Evolutionary conservation across 2,329 filamentous ascomycete genomes (phyloP), one percentile per base, ranked within the genome.

Genomic region (Lecanicillium sp.): DNA sequence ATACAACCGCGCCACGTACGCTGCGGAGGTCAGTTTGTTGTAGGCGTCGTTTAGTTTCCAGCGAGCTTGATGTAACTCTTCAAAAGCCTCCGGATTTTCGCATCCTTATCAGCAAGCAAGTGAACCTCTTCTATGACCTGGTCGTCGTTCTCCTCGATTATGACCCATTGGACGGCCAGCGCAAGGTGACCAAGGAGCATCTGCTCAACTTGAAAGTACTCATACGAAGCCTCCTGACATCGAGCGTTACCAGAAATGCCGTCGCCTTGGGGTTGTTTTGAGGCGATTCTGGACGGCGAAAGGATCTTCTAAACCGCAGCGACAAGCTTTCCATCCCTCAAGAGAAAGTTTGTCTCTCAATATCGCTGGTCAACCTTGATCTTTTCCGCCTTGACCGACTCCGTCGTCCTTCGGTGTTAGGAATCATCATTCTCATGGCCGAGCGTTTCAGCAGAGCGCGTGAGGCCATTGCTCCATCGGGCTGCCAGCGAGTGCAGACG

Each of bases 21-120:
- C 29, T 33, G 18, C 22, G 12, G 18, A 33, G 32, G 5, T 8
- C 18, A 33, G 32, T 19, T 33, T 33, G 12, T 33, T 14, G 22
- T 33, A 33, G 17, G 19, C 19, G 19, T 33, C 18, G 18, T 33
- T 33, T 12, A 33, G 22, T 19, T 33, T 33, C 32, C 22, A 20
- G 17, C 18, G 18, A 33, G 32, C 32, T 33, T 33, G 18, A 33
- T 33, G 18, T 33, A 33, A 33, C 19, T 33, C 32, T 33, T 33
- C 12, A 33, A 19, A 6, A 33, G 32, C 6, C 32, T 16, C 32
- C 18, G 32, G 12, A 14, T 33, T 33, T 33, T 33, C 15, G 32
- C 18, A 33, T 22, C 32, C 18, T 20, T 33, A 33, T 33, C 18
- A 19, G 32, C 18, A 12, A 33, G 22, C 14, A 33, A 19, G 9